Evolutionary conservation across 1,139 yeast species (phyloP).

Genomic region (Yamadazyma diddensiae): DNA sequence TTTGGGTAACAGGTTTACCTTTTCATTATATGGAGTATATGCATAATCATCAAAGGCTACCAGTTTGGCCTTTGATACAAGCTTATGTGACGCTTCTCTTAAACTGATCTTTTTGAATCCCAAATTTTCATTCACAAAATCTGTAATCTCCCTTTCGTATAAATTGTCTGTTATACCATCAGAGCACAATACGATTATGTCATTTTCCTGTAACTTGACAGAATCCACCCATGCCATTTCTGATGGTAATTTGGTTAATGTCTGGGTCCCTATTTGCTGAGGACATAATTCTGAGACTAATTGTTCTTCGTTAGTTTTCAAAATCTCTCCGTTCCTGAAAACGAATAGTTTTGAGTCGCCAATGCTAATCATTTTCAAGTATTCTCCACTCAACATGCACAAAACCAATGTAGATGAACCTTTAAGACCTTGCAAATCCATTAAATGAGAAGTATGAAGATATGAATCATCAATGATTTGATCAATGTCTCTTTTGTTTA

Average conservation of each 20-base stretch:
- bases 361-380: slow-evolving; percentile 47
- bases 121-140: slow-evolving; percentile 32
- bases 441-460: slow-evolving; percentile 49
- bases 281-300: slow-evolving; percentile 50
- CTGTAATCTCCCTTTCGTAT: slow-evolving; percentile 45
- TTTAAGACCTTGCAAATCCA: slow-evolving; percentile 47
- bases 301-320: slow-evolving; percentile 48
- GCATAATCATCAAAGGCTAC: slow-evolving; percentile 56
- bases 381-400: slow-evolving; percentile 51
- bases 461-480: slow-evolving; percentile 51
- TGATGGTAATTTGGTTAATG: slow-evolving; percentile 43
- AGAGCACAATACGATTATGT: slow-evolving; percentile 46
- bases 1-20: slow-evolving; percentile 43
- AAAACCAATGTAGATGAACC: slow-evolving; percentile 56
- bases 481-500: slow-evolving; percentile 43
- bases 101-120: slow-evolving; percentile 26
- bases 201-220: slow-evolving; percentile 37
- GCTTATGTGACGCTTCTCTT: slow-evolving; percentile 37
- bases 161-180: slow-evolving; percentile 58
- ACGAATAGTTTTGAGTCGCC: slow-evolving; percentile 56
- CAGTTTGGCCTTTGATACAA: slow-evolving; percentile 45
- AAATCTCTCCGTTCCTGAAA: slow-evolving; percentile 45
- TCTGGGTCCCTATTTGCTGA: slow-evolving; percentile 56
- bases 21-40: slow-evolving; percentile 54
- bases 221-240: slow-evolving; percentile 50